These are phyloP conservation scores for Ceratobasidium sp. DNA, from an alignment of 1,284 basidiomycete genomes.

Conservation along the genomic window DNA sequence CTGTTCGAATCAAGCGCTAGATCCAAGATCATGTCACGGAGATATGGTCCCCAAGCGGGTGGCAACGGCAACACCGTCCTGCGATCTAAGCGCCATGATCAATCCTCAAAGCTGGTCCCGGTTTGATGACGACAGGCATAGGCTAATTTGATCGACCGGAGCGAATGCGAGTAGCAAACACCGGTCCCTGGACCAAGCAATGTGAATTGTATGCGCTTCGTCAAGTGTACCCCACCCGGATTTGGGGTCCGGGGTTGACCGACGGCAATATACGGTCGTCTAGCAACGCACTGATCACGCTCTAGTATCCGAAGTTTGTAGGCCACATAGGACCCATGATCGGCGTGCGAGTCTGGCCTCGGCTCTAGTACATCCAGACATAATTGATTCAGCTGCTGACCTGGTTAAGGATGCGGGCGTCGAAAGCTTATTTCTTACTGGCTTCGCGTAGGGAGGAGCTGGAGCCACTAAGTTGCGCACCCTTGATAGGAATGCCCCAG, in stretches of 20 bases:
- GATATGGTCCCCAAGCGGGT: too few species aligned
- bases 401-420: neutral
- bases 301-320: constrained; percentile 5
- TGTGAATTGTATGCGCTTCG: constrained; percentile 4
- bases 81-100: too few species aligned
- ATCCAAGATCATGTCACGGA: too few species aligned
- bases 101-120: too few species aligned
- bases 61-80: too few species aligned
- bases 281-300: neutral
- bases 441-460: neutral
- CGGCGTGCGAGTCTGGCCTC: neutral
- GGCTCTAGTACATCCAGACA: too few species aligned
- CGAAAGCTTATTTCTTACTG: constrained; percentile 1
- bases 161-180: neutral
- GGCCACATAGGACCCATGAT: neutral
- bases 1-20: too few species aligned
- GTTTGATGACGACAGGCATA: neutral
- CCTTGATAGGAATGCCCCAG: constrained; percentile 1
- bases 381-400: constrained; percentile 2
- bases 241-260: constrained; percentile 6
- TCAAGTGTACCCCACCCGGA: neutral
- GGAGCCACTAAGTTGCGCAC: neutral
- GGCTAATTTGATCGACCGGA: neutral
- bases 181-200: constrained; percentile 1
- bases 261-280: neutral